Percentiles rank a stretch among this genome's conserved stretches.
These are phyloP conservation scores for Leucoagaricus sp. DNA, from an alignment of 1,284 basidiomycete species.

Conservation along the genomic window DNA sequence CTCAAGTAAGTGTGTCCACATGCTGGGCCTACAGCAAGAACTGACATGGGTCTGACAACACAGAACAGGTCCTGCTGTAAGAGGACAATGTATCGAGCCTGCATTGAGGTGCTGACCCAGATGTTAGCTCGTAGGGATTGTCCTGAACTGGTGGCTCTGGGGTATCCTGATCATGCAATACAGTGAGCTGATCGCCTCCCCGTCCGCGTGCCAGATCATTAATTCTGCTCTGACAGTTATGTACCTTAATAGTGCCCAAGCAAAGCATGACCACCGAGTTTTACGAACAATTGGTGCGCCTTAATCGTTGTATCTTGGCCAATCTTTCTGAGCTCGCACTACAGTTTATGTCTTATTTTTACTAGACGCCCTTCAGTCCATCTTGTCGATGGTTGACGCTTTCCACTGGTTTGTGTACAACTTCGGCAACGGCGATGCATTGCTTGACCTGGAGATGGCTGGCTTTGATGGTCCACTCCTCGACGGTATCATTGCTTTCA, in stretches of 20 bases:
- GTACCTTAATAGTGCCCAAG: not conserved
- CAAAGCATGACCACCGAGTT: not conserved
- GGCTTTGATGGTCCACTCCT: conserved; percentile 23
- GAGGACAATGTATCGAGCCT: not conserved
- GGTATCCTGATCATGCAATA: not conserved
- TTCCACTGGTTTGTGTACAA: conserved; percentile 25
- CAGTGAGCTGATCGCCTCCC: not conserved
- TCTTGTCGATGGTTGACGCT: conserved; percentile 22
- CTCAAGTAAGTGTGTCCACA: not conserved
- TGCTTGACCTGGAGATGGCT: conserved; percentile 12
- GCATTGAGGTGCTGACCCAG: not conserved
- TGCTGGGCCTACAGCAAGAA: not conserved
- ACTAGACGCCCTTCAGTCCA: conserved; percentile 21
- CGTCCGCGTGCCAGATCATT: too few species aligned
- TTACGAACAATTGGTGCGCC: not conserved
- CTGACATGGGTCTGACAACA: not conserved
- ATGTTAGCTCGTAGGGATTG: not conserved
- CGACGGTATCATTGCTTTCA: conserved; percentile 23
- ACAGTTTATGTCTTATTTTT: conserved; percentile 22
- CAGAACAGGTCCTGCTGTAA: not conserved
- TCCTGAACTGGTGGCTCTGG: not conserved
- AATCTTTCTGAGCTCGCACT: not conserved
- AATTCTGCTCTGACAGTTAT: not conserved
- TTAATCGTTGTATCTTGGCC: not conserved
- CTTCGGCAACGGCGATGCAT: conserved; percentile 22